These are phyloP conservation scores for Suhomyces atakaporum DNA, from an alignment of 1,139 yeast genomes.

Conservation along the genomic window DNA sequence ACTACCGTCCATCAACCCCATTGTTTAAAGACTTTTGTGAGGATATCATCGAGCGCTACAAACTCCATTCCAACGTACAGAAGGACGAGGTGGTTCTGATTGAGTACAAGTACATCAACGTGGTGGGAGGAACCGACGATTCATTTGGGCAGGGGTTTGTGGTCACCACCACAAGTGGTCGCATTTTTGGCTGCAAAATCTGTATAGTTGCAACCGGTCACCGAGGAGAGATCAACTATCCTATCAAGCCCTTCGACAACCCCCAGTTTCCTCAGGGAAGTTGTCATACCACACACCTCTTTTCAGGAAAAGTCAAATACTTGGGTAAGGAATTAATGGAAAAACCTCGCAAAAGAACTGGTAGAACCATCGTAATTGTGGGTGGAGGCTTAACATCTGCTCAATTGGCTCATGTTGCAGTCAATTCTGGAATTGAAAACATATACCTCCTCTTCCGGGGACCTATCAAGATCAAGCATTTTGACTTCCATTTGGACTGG, in stretches of 20 bases:
- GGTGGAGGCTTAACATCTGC: constrained; percentile 56
- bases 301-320: constrained; percentile 28
- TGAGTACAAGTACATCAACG: constrained; percentile 29
- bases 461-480: constrained; percentile 47
- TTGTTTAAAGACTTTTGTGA: constrained; percentile 44
- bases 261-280: constrained; percentile 30
- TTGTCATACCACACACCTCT: constrained; percentile 49
- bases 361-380: constrained; percentile 37
- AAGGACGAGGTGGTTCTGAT: constrained; percentile 39
- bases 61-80: constrained; percentile 29
- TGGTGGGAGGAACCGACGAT: constrained; percentile 24
- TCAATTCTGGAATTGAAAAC: constrained; percentile 30
- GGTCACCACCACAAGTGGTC: constrained; percentile 29
- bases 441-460: constrained; percentile 43
- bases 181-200: constrained; percentile 34
- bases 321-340: constrained; percentile 20
- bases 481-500: constrained; percentile 55
- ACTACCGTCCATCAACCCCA: constrained; percentile 46
- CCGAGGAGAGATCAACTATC: constrained; percentile 39
- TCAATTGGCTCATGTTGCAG: constrained; percentile 46
- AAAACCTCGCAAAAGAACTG: constrained; percentile 18
- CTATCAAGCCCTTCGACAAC: constrained; percentile 28
- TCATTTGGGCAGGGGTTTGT: constrained; percentile 18
- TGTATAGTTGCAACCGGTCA: constrained; percentile 48
- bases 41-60: constrained; percentile 36